Conservation (phyloP, 176 grass and related monocot genomes). For the Leersia perrieri region DNA sequence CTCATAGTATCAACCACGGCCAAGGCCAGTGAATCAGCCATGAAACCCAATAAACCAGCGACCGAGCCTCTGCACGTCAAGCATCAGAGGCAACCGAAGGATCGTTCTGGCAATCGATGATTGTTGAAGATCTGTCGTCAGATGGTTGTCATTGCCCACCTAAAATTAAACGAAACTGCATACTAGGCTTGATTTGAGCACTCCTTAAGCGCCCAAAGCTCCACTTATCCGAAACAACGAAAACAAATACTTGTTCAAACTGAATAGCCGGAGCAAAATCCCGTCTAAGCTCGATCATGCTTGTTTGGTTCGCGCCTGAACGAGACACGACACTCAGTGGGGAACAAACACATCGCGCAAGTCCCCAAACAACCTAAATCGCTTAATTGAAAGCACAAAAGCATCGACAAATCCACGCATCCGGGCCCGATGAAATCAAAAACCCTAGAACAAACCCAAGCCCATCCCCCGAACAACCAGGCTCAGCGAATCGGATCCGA, state of each 20-base stretch:
- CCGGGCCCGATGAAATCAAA: conserved; percentile 11
- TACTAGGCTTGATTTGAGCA: not conserved
- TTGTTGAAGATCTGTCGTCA: not conserved
- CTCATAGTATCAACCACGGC: not conserved
- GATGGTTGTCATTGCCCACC: not conserved
- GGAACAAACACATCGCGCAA: not conserved
- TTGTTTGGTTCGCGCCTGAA: not conserved
- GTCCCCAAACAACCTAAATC: not conserved
- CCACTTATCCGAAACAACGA: not conserved
- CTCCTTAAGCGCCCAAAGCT: not conserved
- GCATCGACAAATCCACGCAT: not conserved
- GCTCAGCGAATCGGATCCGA: conserved; percentile 34
- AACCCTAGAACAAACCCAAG: conserved; percentile 30
- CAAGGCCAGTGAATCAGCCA: not conserved
- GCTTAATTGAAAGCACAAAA: not conserved
- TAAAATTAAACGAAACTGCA: not conserved
- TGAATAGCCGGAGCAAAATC: not conserved
- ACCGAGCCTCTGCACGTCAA: not conserved
- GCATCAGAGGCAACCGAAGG: not conserved
- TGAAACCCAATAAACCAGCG: not conserved
- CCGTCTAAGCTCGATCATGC: conserved; percentile 11
- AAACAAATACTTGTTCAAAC: not conserved
- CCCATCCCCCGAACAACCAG: not conserved
- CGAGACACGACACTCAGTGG: not conserved
- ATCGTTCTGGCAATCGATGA: not conserved